phyloP scores from a whole-genome alignment of 805 yeast species.

The Scheffersomyces ergatensis region DNA sequence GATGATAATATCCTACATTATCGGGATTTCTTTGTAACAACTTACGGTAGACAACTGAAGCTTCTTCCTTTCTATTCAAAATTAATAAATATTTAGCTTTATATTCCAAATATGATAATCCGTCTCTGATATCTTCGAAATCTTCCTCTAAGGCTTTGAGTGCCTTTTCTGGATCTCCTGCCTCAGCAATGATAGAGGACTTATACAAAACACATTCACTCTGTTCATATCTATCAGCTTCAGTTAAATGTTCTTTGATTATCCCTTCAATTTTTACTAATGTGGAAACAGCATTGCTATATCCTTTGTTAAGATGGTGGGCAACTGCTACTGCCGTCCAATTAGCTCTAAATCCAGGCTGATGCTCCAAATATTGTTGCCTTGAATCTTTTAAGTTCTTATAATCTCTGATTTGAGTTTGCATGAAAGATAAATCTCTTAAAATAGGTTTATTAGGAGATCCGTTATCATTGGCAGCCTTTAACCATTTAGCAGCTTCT shows the following conservation, averaged over 20 bases:
- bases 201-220: constrained; percentile 79
- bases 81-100: constrained; percentile 63
- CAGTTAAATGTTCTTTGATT: constrained; percentile 65
- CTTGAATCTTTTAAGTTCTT: constrained; percentile 62
- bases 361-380: constrained; percentile 63
- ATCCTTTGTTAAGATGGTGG: constrained; percentile 70
- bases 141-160: constrained; percentile 55
- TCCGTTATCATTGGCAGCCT: constrained; percentile 72
- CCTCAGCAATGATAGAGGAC: constrained; percentile 58
- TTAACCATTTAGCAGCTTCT: constrained; percentile 78
- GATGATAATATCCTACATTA: constrained; percentile 58
- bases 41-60: constrained; percentile 64
- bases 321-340: constrained; percentile 91
- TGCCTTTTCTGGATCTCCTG: constrained; percentile 65
- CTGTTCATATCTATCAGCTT: constrained; percentile 69
- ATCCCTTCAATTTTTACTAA: constrained; percentile 73
- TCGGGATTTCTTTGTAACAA: constrained; percentile 87
- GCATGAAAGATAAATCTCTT: constrained; percentile 78
- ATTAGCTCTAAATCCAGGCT: constrained; percentile 81
- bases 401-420: constrained; percentile 77
- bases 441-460: constrained; percentile 74
- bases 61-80: constrained; percentile 57
- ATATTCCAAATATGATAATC: constrained; percentile 59
- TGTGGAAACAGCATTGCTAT: constrained; percentile 66
- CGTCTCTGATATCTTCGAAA: constrained; percentile 52